Conservation (phyloP, 2,329 filamentous ascomycete species). For the Ascochyta pisi region DNA sequence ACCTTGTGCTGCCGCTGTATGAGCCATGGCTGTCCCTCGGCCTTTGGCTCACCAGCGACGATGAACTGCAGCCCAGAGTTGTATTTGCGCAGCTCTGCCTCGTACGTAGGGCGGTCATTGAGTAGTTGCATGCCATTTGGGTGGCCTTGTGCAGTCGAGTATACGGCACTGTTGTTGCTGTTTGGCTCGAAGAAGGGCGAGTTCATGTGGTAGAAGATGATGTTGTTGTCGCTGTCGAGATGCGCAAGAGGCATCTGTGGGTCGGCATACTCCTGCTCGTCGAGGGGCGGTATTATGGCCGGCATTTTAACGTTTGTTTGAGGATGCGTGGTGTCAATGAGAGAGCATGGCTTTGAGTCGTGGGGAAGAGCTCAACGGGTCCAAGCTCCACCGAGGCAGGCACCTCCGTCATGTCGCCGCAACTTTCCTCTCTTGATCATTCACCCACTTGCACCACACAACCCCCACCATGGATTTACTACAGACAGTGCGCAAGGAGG, state of each 20-base stretch:
- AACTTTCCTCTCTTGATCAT: constrained; percentile 19
- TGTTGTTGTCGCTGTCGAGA: constrained; percentile 40
- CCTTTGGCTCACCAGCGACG: constrained; percentile 64
- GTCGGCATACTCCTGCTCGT: constrained; percentile 41
- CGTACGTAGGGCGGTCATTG: constrained; percentile 63
- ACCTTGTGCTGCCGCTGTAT: constrained; percentile 62
- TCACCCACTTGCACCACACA: constrained; percentile 17
- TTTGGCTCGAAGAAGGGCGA: constrained; percentile 69
- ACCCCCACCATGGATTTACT: constrained; percentile 82
- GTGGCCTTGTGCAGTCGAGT: constrained; percentile 60
- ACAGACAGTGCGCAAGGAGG: constrained; percentile 90
- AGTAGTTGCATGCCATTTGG: constrained; percentile 58
- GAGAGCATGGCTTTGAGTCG: constrained; percentile 1
- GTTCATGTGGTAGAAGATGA: constrained; percentile 68
- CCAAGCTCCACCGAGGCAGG: constrained; percentile 15
- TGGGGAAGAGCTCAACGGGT: constrained; percentile 7
- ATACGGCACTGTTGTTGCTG: constrained; percentile 64
- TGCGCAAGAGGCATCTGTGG: constrained; percentile 32
- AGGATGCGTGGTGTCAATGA: constrained; percentile 7
- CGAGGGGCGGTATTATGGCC: constrained; percentile 37
- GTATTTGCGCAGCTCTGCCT: constrained; percentile 61
- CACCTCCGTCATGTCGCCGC: constrained; percentile 36
- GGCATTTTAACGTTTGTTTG: constrained; percentile 29
- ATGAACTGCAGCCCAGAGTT: constrained; percentile 64
- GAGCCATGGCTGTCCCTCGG: constrained; percentile 62